phyloP scores from a whole-genome alignment of 1,139 yeast species.

The Blastobotrys indianensis region DNA sequence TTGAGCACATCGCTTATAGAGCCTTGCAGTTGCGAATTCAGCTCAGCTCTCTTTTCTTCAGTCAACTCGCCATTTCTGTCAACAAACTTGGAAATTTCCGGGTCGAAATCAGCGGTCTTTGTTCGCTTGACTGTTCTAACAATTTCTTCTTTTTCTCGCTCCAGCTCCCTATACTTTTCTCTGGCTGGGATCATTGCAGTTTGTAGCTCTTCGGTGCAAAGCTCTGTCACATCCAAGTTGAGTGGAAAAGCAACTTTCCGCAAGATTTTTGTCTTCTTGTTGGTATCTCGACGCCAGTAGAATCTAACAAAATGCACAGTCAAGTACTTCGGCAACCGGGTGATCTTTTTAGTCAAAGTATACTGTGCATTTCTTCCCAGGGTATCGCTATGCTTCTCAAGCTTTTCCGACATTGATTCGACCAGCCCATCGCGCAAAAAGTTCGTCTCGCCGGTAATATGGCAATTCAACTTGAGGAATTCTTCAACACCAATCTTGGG shows the following conservation, averaged over 20 bases:
- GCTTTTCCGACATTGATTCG: slow-evolving; percentile 65
- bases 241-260: slow-evolving; percentile 94
- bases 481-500: slow-evolving; percentile 46
- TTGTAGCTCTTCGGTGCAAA: slow-evolving; percentile 71
- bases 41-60: slow-evolving; percentile 37
- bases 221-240: slow-evolving; percentile 70
- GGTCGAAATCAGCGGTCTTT: slow-evolving; percentile 32
- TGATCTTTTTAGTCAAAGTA: slow-evolving; percentile 61
- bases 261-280: slow-evolving; percentile 84
- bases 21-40: slow-evolving; percentile 27
- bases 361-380: slow-evolving; percentile 67
- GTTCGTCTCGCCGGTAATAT: slow-evolving; percentile 78
- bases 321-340: slow-evolving; percentile 78
- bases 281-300: slow-evolving; percentile 91
- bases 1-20: slow-evolving; percentile 31
- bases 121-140: slow-evolving; percentile 71
- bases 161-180: slow-evolving; percentile 71
- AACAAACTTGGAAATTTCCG: slow-evolving; percentile 25
- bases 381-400: slow-evolving; percentile 70
- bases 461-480: slow-evolving; percentile 75
- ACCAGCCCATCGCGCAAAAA: slow-evolving; percentile 81
- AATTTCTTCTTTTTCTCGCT: slow-evolving; percentile 68
- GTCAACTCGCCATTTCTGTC: slow-evolving; percentile 32
- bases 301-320: slow-evolving; percentile 92
- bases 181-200: slow-evolving; percentile 62